Conservation (phyloP, 2,329 filamentous ascomycete genomes). For the Colletotrichum somersetense region DNA sequence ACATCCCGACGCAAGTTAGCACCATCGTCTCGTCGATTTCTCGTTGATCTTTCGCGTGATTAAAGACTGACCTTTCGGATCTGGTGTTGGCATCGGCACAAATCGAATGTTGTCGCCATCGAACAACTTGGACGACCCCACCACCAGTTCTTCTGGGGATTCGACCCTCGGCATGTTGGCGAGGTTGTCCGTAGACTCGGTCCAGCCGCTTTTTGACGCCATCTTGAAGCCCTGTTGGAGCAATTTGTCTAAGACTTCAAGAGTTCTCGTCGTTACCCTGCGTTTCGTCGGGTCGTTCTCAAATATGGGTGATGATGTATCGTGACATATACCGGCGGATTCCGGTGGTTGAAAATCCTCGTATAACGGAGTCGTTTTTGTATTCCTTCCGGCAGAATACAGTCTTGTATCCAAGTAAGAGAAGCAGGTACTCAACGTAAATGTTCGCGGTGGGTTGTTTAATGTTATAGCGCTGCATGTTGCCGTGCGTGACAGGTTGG, state of each 20-base stretch:
- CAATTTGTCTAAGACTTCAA: not conserved
- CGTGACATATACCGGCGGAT: not conserved
- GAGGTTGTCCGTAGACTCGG: conserved; percentile 44
- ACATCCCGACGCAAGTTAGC: conserved; percentile 15
- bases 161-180: conserved; percentile 41
- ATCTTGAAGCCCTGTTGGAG: conserved; percentile 35
- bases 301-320: not conserved
- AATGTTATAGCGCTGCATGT: conserved; percentile 35
- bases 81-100: conserved; percentile 48
- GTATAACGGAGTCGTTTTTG: conserved; percentile 17
- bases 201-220: conserved; percentile 41
- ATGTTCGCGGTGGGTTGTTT: conserved; percentile 24
- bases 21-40: not conserved
- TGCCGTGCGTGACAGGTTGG: conserved; percentile 36
- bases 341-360: conserved; percentile 7
- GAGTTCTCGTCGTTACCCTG: conserved; percentile 12
- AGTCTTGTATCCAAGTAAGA: conserved; percentile 20
- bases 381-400: conserved; percentile 39
- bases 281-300: not conserved
- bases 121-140: conserved; percentile 46
- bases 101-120: conserved; percentile 43
- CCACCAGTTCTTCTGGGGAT: conserved; percentile 44
- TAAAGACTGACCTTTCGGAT: conserved; percentile 47
- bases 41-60: no score
- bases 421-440: not conserved